phyloP scores from a whole-genome alignment of 768 basidiomycete genomes.

The Tulasnella calospora region DNA sequence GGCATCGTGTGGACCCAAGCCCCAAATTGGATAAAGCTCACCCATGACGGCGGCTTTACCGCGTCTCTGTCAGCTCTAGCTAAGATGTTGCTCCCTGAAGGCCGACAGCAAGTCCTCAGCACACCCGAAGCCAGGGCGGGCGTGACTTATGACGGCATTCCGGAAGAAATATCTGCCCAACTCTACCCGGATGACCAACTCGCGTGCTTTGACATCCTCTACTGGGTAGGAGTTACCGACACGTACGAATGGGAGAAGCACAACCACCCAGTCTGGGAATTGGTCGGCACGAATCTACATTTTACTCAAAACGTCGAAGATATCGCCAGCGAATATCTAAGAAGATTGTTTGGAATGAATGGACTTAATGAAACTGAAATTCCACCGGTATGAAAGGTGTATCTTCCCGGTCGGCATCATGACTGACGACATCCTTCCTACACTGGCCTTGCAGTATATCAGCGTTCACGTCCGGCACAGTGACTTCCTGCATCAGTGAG shows the following conservation, averaged over 20 bases:
- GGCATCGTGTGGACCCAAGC: neutral
- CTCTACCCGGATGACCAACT: constrained; percentile 31
- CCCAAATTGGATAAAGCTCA: neutral
- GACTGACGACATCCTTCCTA: neutral
- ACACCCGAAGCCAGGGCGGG: neutral
- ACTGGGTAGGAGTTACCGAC: constrained; percentile 13
- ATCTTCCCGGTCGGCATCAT: neutral
- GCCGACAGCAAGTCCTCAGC: constrained; percentile 20
- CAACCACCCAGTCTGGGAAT: constrained; percentile 29
- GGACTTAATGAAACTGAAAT: neutral
- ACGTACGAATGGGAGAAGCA: constrained; percentile 30
- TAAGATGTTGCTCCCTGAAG: constrained; percentile 27
- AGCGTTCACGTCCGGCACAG: neutral
- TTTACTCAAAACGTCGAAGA: constrained; percentile 19
- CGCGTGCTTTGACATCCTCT: constrained; percentile 30
- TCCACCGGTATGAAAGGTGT: constrained; percentile 6
- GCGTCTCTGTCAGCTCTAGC: constrained; percentile 29
- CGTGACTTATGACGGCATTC: neutral
- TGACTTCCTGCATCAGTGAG: constrained; percentile 5
- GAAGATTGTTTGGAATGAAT: neutral
- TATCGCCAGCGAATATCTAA: constrained; percentile 3
- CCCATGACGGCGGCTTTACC: constrained; percentile 13
- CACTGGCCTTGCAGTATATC: neutral
- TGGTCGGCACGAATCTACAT: constrained; percentile 24
- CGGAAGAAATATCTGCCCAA: neutral